Percentiles rank a stretch among this genome's conserved stretches.
Conservation (phyloP, 1,284 basidiomycete species). For the Fistulinella cinereoalba region DNA sequence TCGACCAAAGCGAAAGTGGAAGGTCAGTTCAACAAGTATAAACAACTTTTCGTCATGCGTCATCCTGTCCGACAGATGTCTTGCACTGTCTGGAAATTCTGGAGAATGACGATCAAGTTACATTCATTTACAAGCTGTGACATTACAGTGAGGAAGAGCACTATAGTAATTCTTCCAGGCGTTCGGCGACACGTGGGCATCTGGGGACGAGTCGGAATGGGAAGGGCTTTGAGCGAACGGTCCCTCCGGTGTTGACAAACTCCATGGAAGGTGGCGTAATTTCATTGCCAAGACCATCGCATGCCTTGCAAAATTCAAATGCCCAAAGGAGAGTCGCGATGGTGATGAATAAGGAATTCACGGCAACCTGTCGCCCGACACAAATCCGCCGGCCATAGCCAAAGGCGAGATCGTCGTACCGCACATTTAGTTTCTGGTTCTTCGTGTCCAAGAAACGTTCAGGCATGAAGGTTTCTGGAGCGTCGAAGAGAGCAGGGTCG, state of each 20-base stretch:
- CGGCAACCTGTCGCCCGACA: conserved; percentile 8
- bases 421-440: background rate
- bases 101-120: too few relatives aligned
- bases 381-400: conserved; percentile 12
- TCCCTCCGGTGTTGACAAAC: conserved; percentile 6
- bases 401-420: conserved; percentile 9
- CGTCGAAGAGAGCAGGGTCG: conserved; percentile 8
- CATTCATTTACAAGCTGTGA: too few relatives aligned
- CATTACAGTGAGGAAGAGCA: too few relatives aligned
- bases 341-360: conserved; percentile 18
- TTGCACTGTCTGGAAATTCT: too few relatives aligned
- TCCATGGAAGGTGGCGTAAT: conserved; percentile 11
- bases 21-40: too few relatives aligned
- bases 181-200: background rate
- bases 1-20: too few relatives aligned
- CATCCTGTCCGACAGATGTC: too few relatives aligned
- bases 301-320: conserved; percentile 16
- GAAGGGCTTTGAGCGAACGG: conserved; percentile 4
- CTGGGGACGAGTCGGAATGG: conserved; percentile 2
- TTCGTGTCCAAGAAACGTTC: conserved; percentile 20
- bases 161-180: background rate
- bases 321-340: conserved; percentile 17
- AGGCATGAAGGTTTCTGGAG: conserved; percentile 20
- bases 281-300: conserved; percentile 2
- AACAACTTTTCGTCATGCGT: too few relatives aligned